Percentiles rank a stretch among this genome's conserved stretches.
Evolutionary conservation across 2,329 filamentous ascomycete genomes (phyloP).

Genomic region (Beauveria australis): DNA sequence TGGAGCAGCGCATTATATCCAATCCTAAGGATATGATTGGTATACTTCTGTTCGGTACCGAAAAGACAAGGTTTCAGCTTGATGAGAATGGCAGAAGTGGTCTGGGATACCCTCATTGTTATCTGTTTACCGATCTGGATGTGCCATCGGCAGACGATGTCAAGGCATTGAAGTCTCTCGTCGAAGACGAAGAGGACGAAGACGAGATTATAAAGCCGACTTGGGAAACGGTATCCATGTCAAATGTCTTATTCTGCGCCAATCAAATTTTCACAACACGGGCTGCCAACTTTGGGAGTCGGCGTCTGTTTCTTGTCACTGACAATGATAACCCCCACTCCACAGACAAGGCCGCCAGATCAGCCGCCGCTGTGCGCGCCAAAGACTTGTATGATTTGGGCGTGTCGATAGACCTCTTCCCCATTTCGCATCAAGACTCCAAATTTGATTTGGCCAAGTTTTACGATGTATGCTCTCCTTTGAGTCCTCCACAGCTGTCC

Average conservation of each 20-base stretch:
- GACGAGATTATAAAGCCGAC: constrained; percentile 63
- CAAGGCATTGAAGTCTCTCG: constrained; percentile 64
- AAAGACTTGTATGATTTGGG: constrained; percentile 94
- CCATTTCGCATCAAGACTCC: constrained; percentile 63
- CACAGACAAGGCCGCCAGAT: constrained; percentile 62
- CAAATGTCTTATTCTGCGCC: constrained; percentile 85
- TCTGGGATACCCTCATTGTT: constrained; percentile 79
- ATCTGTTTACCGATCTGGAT: constrained; percentile 81
- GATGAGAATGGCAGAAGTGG: constrained; percentile 52
- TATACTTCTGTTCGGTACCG: constrained; percentile 82
- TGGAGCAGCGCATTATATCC: constrained; percentile 98
- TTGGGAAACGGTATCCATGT: constrained; percentile 65
- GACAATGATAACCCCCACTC: constrained; percentile 83
- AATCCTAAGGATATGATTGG: constrained; percentile 97
- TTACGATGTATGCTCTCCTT: constrained; percentile 61
- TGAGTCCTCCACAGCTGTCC: neutral
- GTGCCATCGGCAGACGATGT: constrained; percentile 82
- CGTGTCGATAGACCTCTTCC: constrained; percentile 86
- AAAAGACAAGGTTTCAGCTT: constrained; percentile 71
- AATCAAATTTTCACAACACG: constrained; percentile 96
- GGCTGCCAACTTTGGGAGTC: constrained; percentile 86
- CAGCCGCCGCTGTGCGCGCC: constrained; percentile 74
- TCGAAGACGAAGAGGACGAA: constrained; percentile 69
- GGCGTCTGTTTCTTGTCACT: constrained; percentile 90
- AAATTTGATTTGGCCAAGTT: constrained; percentile 79